A percentile compares a stretch with the other conserved stretches of the same genome.
phyloP scores from a whole-genome alignment of 805 yeast genomes.

The Barnettozyma botsteinii region DNA sequence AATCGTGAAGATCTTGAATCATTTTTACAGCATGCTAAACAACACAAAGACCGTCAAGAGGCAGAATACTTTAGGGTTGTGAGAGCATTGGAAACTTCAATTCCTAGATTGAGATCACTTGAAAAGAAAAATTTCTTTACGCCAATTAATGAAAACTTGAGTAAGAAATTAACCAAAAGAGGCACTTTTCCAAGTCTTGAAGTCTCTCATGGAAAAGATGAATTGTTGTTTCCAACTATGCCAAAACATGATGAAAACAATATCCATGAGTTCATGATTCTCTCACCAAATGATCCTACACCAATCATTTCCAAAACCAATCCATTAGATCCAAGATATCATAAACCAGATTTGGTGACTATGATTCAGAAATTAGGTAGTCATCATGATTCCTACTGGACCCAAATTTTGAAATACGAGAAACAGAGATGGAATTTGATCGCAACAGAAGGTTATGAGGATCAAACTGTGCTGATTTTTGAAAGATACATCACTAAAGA shows the following conservation, averaged over 20 bases:
- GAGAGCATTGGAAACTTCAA: constrained; percentile 44
- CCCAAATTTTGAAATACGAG: constrained; percentile 37
- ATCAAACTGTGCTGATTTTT: constrained; percentile 34
- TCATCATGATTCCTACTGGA: constrained; percentile 29
- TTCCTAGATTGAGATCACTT: constrained; percentile 32
- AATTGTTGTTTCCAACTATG: constrained; percentile 21
- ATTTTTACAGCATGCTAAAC: constrained; percentile 40
- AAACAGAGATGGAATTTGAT: constrained; percentile 37
- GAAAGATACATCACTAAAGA: constrained; percentile 26
- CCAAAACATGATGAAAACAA: constrained; percentile 7
- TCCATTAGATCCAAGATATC: constrained; percentile 34
- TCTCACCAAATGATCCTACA: constrained; percentile 8
- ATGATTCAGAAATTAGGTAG: constrained; percentile 36
- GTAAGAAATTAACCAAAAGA: constrained; percentile 9
- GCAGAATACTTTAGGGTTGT: constrained; percentile 42
- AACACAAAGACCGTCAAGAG: constrained; percentile 32
- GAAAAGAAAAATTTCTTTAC: constrained; percentile 36
- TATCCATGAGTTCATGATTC: constrained; percentile 22
- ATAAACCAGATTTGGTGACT: constrained; percentile 37
- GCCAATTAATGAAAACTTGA: constrained; percentile 24
- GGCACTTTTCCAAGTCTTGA: constrained; percentile 14
- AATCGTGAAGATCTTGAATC: constrained; percentile 30
- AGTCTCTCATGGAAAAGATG: constrained; percentile 8
- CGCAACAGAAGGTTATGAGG: constrained; percentile 39
- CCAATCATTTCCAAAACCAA: constrained; percentile 28